Evolutionary conservation across 1,139 yeast species (phyloP).

Genomic region (Hanseniaspora gamundiae): DNA sequence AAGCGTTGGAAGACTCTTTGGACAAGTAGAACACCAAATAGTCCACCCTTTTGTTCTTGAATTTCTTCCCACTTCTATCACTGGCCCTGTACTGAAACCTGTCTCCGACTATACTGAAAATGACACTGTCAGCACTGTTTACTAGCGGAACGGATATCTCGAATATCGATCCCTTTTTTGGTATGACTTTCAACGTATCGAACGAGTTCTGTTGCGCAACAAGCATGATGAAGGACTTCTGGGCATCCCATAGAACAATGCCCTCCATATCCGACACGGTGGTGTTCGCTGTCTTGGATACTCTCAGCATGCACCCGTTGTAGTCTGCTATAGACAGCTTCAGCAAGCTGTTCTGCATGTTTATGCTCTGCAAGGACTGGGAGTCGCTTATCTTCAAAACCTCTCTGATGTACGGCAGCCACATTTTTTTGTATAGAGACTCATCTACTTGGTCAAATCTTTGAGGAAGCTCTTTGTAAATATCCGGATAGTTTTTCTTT

Average conservation of each 20-base stretch:
- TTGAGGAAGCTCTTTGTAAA: slow-evolving; percentile 16
- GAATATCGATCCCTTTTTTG: slow-evolving; percentile 52
- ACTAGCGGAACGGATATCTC: slow-evolving; percentile 37
- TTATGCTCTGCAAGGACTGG: slow-evolving; percentile 12
- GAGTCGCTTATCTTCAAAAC: slow-evolving; percentile 13
- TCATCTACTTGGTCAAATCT: slow-evolving; percentile 14
- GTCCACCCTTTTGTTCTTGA: slow-evolving; percentile 64
- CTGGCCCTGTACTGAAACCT: slow-evolving; percentile 64
- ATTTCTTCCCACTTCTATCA: slow-evolving; percentile 78
- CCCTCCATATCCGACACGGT: slow-evolving; percentile 58
- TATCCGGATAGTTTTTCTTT: slow-evolving; percentile 10
- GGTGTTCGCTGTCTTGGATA: slow-evolving; percentile 44
- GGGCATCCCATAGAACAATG: slow-evolving; percentile 80
- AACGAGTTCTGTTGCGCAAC: slow-evolving; percentile 16
- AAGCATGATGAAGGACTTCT: slow-evolving; percentile 53
- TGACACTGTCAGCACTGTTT: slow-evolving; percentile 27
- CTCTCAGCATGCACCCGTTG: slow-evolving; percentile 62
- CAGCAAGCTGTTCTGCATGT: slow-evolving; percentile 27
- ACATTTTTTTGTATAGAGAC: slow-evolving; percentile 20
- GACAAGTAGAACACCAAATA: slow-evolving; percentile 32
- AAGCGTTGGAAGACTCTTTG: slow-evolving; percentile 1
- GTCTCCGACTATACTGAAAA: slow-evolving; percentile 67
- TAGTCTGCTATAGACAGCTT: slow-evolving; percentile 72
- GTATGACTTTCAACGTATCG: slow-evolving; percentile 44
- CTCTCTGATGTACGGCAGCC: slow-evolving; percentile 24